Evolutionary conservation across 305 asterid species (phyloP), one percentile per base, ranked within the genome.

Genomic region (Fraxinus sp.): DNA sequence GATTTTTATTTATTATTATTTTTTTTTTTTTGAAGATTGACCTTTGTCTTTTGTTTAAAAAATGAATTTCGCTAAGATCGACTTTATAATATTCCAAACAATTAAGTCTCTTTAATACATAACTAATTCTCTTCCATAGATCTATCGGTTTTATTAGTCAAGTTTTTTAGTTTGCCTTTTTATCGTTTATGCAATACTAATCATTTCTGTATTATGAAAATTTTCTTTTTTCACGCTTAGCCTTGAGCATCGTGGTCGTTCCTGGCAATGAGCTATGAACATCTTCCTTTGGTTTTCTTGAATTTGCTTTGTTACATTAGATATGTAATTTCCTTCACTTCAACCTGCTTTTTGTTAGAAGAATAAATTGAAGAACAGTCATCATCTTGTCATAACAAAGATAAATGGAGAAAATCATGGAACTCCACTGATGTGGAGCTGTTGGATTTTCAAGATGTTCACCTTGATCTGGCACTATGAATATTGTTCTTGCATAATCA

Each of bases 331-430:
- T 18, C 37, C 74, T 35, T 24, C 79, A 22, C 79, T 79, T 57
- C 66, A 46, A 33, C 68, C 32, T 52, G 75, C 80, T 32, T 70
- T 74, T 35, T 20, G 77, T 62, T 62, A 20, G 76, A 59, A 62
- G 62, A 57, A 71, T 32, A 76, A 28, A 24, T 64, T 62, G 36
- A 33, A 9, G 20, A 66, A 64, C 77, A 6, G 46, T 75, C 57
- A n/a, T 57, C 78, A n/a, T 57, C 78, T 8, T 68, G 30, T 64
- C 18, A 55, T 57, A 66, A 70, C 41, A 77, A 78, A 57, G 46
- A 35, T 10, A 82, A 74, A 73, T 52, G 2, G 30, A 77, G 30
- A n/a, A 79, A 82, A 74, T 73, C 10, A 71, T 64, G 74, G 52
- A 52, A 72, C 41, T 2, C 44, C 74, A 14, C 36, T 35, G 16